These are phyloP conservation scores for Phialocephala subalpina DNA, from an alignment of 2,329 filamentous ascomycete species.

Conservation along the genomic window DNA sequence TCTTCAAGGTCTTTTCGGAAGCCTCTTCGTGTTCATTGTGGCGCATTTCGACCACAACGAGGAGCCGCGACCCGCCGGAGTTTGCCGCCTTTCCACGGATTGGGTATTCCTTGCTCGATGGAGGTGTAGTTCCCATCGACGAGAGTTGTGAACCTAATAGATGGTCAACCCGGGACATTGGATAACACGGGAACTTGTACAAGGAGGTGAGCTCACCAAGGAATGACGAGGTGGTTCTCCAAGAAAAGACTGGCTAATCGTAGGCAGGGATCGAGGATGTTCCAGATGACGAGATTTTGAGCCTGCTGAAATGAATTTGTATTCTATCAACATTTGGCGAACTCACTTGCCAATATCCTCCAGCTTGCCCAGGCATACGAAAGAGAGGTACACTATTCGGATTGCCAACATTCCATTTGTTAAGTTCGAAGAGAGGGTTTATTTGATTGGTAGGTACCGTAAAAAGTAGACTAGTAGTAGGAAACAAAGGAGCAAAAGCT, in stretches of 20 bases:
- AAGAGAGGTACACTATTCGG: background rate
- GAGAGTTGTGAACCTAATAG: background rate
- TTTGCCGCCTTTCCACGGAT: background rate
- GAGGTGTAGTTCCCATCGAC: background rate
- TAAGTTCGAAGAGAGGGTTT: background rate
- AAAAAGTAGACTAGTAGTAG: no score
- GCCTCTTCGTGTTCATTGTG: background rate
- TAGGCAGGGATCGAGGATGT: background rate
- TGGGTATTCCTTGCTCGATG: background rate
- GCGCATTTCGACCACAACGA: background rate
- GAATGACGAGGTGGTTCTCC: background rate
- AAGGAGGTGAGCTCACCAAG: background rate
- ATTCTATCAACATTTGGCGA: no score
- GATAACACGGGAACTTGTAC: background rate
- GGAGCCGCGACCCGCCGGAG: background rate
- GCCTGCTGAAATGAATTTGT: background rate
- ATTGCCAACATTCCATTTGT: background rate
- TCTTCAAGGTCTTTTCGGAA: background rate
- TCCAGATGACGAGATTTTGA: background rate
- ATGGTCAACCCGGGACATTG: background rate
- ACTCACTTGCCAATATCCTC: background rate
- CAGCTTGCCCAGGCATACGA: background rate
- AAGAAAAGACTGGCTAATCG: background rate
- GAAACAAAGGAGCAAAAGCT: background rate
- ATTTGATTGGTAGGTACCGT: background rate